phyloP scores from a whole-genome alignment of 306 rosid species.

The Medicago ruthenica region DNA sequence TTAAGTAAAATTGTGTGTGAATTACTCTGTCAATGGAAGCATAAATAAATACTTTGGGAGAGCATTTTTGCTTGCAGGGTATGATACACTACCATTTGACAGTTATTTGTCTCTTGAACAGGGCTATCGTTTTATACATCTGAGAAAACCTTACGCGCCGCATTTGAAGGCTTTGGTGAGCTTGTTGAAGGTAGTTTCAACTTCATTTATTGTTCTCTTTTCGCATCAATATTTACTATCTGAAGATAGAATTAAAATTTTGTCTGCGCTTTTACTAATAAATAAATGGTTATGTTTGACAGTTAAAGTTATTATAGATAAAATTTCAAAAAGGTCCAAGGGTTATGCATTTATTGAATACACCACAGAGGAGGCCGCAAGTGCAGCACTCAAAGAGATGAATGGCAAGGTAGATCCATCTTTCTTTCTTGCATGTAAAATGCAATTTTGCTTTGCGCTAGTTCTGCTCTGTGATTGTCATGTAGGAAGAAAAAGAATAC shows the following conservation, averaged over 20 bases:
- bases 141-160: conserved; percentile 85
- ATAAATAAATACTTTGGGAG: not conserved
- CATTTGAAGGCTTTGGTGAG: conserved; percentile 86
- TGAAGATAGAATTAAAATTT: not conserved
- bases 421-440: conserved; percentile 1
- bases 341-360: conserved; percentile 92
- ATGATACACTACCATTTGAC: conserved; percentile 17
- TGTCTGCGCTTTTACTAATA: conserved; percentile 24
- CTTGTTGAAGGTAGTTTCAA: conserved; percentile 72
- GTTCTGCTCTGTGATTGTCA: conserved; percentile 16
- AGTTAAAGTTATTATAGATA: conserved; percentile 88
- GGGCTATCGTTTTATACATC: conserved; percentile 70
- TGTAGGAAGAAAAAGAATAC: conserved; percentile 13
- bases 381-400: conserved; percentile 87
- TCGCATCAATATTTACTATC: conserved; percentile 8
- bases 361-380: conserved; percentile 84
- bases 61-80: not conserved
- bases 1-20: not conserved
- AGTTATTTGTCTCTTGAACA: conserved; percentile 43
- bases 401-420: conserved; percentile 74
- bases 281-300: conserved; percentile 42
- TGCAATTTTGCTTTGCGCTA: not conserved
- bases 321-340: conserved; percentile 93
- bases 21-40: conserved; percentile 32
- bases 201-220: conserved; percentile 12